A percentile compares a stretch with the other conserved stretches of the same genome.
These are phyloP conservation scores for Inonotus obliquus DNA, from an alignment of 1,284 basidiomycete genomes.

Conservation along the genomic window DNA sequence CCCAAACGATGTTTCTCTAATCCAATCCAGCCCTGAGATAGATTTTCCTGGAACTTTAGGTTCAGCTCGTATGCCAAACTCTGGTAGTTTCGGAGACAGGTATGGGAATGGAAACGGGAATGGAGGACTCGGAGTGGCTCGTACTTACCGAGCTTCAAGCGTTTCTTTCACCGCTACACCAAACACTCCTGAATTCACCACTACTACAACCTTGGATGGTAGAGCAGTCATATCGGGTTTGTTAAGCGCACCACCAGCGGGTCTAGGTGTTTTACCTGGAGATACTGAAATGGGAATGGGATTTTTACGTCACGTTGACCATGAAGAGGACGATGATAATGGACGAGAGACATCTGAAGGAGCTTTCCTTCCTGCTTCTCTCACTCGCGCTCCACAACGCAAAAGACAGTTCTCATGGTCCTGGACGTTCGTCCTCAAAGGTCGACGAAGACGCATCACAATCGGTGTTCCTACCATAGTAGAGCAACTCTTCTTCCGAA, in stretches of 20 bases:
- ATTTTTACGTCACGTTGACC: neutral
- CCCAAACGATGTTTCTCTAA: neutral
- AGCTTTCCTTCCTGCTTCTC: neutral
- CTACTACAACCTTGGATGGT: neutral
- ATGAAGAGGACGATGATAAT: neutral
- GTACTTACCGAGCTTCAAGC: conserved; percentile 1
- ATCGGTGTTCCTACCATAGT: conserved; percentile 9
- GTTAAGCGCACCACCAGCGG: neutral
- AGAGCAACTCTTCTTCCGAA: neutral
- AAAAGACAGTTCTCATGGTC: conserved; percentile 4
- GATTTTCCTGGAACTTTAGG: neutral
- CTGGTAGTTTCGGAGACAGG: neutral
- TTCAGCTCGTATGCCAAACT: neutral
- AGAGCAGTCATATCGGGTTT: neutral
- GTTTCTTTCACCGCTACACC: neutral
- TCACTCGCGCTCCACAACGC: neutral
- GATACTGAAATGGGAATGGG: neutral
- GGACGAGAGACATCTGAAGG: neutral
- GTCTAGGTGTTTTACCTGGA: neutral
- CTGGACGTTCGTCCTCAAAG: conserved; percentile 11
- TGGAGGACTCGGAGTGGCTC: neutral
- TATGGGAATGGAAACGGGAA: too few species aligned
- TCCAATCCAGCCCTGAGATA: neutral
- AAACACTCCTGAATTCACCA: neutral
- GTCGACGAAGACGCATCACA: conserved; percentile 10